phyloP scores from a whole-genome alignment of 1,284 basidiomycete species.

The Psilocybe mexicana region DNA sequence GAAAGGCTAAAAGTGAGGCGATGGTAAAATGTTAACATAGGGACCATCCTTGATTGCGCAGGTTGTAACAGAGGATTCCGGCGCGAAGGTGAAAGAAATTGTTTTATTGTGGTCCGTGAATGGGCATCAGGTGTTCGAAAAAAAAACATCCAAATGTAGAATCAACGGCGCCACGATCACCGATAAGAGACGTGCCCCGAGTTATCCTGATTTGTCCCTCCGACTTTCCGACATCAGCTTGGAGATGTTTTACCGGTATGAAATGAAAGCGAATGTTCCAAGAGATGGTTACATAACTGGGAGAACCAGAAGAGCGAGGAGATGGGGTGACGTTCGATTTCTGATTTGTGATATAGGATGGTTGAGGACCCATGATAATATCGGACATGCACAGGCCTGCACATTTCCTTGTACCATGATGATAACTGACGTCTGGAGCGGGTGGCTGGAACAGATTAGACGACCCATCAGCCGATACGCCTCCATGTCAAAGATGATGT shows the following conservation, averaged over 20 bases:
- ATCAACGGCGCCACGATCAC: slow-evolving; percentile 3
- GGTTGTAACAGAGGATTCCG: not conserved
- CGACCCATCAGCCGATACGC: slow-evolving; percentile 1
- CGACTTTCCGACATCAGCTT: slow-evolving; percentile 13
- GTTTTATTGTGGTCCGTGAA: not conserved
- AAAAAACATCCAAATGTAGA: slow-evolving; percentile 1
- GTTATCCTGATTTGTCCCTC: slow-evolving; percentile 6
- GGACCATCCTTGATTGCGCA: not conserved
- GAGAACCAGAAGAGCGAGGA: slow-evolving; percentile 1
- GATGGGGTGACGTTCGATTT: not conserved
- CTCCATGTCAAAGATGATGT: slow-evolving; percentile 10
- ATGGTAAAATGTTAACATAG: not conserved
- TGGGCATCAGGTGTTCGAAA: slow-evolving; percentile 5
- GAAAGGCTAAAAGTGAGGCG: too few species aligned
- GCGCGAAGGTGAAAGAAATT: not conserved
- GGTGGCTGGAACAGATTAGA: not conserved
- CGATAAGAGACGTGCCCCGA: slow-evolving; percentile 6
- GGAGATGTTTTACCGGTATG: not conserved
- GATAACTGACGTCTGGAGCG: slow-evolving; percentile 4
- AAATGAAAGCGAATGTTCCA: slow-evolving; percentile 3
- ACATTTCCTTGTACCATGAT: not conserved
- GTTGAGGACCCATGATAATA: slow-evolving; percentile 1
- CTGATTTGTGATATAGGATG: not conserved
- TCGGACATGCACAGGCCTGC: not conserved
- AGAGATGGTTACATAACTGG: slow-evolving; percentile 3